Evolutionary conservation across 768 basidiomycete species (phyloP).

Genomic region (Pisolithus microcarpus): DNA sequence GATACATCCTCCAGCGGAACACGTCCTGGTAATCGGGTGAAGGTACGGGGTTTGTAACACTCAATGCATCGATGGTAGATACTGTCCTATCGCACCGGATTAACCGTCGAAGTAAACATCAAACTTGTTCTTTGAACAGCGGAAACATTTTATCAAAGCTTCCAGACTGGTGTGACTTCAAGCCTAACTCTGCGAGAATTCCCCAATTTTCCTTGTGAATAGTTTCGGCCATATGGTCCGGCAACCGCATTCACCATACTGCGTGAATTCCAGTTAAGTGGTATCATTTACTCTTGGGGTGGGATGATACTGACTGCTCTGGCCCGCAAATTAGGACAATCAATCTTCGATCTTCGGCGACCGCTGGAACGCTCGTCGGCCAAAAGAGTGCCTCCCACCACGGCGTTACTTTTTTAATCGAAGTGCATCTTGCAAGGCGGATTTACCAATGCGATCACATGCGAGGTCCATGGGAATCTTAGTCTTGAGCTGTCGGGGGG

Average conservation of each 20-base stretch:
- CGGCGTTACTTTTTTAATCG: slow-evolving; percentile 17
- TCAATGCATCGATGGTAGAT: no score
- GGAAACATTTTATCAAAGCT: slow-evolving; percentile 36
- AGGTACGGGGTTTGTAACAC: no score
- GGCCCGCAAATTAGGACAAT: slow-evolving; percentile 80
- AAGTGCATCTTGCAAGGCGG: slow-evolving; percentile 39
- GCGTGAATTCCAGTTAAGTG: slow-evolving; percentile 1
- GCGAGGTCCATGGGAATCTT: slow-evolving; percentile 23
- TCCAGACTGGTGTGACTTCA: slow-evolving; percentile 60
- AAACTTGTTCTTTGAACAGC: no score
- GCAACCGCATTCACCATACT: slow-evolving; percentile 75
- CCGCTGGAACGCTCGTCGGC: slow-evolving; percentile 1
- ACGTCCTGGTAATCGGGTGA: no score
- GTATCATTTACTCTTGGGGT: neutral
- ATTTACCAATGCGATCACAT: slow-evolving; percentile 50
- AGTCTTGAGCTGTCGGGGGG: slow-evolving; percentile 6
- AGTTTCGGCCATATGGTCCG: slow-evolving; percentile 69
- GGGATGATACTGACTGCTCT: slow-evolving; percentile 51
- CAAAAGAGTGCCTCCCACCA: slow-evolving; percentile 28
- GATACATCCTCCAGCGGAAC: no score
- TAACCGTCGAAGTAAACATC: no score
- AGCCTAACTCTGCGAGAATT: slow-evolving; percentile 56
- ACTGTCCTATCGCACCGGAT: no score
- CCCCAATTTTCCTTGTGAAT: slow-evolving; percentile 71
- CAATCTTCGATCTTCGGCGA: slow-evolving; percentile 31